Evolutionary conservation across 2,329 filamentous ascomycete species (phyloP).

Genomic region (Pleomassaria siparia): DNA sequence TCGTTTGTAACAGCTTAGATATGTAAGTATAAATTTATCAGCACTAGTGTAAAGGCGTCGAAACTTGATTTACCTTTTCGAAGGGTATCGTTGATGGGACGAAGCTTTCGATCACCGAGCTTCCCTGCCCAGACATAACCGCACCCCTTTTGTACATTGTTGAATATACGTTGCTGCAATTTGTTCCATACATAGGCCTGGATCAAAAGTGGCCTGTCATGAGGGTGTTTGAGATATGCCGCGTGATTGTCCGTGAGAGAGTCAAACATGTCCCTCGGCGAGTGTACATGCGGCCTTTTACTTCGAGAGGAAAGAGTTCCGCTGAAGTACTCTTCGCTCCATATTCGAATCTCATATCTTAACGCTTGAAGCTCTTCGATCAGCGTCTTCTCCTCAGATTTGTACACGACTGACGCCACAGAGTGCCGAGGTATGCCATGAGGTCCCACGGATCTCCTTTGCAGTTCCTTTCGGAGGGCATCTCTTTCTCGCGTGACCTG

Average conservation of each 20-base stretch:
- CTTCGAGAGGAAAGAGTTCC: constrained; percentile 28
- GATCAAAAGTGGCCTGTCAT: constrained; percentile 38
- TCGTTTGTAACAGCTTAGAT: constrained; percentile 39
- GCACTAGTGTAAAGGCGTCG: not conserved
- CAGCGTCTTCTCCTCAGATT: constrained; percentile 39
- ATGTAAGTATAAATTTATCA: constrained; percentile 1
- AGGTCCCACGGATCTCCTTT: constrained; percentile 34
- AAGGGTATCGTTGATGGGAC: constrained; percentile 39
- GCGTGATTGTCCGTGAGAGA: constrained; percentile 37
- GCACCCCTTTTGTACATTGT: constrained; percentile 36
- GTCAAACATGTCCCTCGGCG: constrained; percentile 36
- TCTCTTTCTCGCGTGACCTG: constrained; percentile 42
- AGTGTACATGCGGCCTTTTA: constrained; percentile 35
- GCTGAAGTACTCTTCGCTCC: constrained; percentile 40
- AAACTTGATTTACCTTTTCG: constrained; percentile 35
- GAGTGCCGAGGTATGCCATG: constrained; percentile 28
- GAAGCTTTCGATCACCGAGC: constrained; percentile 39
- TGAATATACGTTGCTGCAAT: constrained; percentile 42
- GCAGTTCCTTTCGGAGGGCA: constrained; percentile 39
- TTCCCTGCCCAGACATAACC: constrained; percentile 43
- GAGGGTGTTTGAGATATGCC: constrained; percentile 33
- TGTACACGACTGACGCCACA: constrained; percentile 29
- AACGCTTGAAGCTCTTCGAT: constrained; percentile 38
- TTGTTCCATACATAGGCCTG: constrained; percentile 40
- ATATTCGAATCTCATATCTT: constrained; percentile 37